Conservation (phyloP, 768 basidiomycete genomes). For the Candolleomyces efflorescens region DNA sequence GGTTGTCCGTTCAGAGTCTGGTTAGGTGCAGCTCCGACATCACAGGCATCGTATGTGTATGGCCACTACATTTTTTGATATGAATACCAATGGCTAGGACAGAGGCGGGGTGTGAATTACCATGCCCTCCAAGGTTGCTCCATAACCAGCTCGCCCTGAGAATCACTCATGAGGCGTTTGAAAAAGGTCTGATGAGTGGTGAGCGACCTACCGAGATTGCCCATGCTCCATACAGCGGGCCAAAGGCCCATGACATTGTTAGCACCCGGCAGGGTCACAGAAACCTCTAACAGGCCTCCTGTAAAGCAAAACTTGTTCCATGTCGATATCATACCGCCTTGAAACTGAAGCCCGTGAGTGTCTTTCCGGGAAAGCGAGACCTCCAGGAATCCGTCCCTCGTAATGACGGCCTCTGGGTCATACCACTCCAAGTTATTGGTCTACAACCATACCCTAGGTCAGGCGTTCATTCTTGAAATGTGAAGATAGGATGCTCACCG, state of each 20-base stretch:
- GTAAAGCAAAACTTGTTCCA: conserved; percentile 97
- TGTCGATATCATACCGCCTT: conserved; percentile 63
- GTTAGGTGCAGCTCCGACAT: conserved; percentile 89
- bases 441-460: conserved; percentile 21
- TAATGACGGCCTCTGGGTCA: conserved; percentile 74
- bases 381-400: conserved; percentile 66
- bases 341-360: conserved; percentile 70
- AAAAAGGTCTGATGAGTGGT: not conserved
- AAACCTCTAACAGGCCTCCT: conserved; percentile 72
- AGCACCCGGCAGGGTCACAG: conserved; percentile 65
- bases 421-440: conserved; percentile 87
- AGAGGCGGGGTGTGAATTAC: conserved; percentile 21
- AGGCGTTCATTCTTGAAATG: not conserved
- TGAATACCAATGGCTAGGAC: conserved; percentile 3
- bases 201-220: conserved; percentile 54
- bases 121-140: conserved; percentile 82
- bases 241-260: conserved; percentile 65
- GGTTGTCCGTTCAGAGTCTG: conserved; percentile 73
- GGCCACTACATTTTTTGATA: conserved; percentile 55
- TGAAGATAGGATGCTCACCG: conserved; percentile 27
- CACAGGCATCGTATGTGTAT: conserved; percentile 81
- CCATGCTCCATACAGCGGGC: conserved; percentile 82
- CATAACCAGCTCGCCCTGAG: conserved; percentile 79
- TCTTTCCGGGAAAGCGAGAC: conserved; percentile 65
- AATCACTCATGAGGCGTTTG: conserved; percentile 2